Base-by-base conservation (phyloP, 1,284 basidiomycete genomes). In the Apiotrichum akiyoshidainum region DNA sequence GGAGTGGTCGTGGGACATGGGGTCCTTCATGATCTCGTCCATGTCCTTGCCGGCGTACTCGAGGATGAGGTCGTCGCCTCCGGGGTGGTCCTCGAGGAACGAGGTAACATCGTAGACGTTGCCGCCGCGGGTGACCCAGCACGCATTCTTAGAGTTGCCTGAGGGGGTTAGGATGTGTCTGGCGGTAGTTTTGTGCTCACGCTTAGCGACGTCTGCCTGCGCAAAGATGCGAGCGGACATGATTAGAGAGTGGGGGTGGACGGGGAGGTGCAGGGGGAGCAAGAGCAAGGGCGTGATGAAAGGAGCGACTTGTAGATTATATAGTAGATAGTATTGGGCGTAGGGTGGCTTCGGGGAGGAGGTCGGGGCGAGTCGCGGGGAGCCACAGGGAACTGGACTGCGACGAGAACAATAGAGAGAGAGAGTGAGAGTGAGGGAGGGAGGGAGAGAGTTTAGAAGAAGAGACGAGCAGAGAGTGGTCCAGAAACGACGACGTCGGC, bases 1-100 rank as follows among this genome's bases (percentile, higher is more conserved):
- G 2, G 92, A 94, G 77, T 99, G 96, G n/a, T 87, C 87, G 77
- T 99, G 96, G 70, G 90, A 86, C n/a, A 81, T 72, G 59, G 83
- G 80, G 77, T 96, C 88, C 69, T 84, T 84, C 95, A 99, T 98
- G 61, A 87, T 81, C 19, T 79, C 80, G 39, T 83, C 87, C 55
- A 98, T 83, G 73, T 97, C 92, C 77, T 86, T 85, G 39, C 92
- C 93, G 3, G 90, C 92, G 75, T 88, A 84, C 52, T 85, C 80
- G 17, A 81, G 57, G 58, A 83, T 68, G 55, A 82, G 72, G 63
- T 82, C 81, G 61, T 82, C 81, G 41, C 81, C 81, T 56, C 81
- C 78, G 21, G 78, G 78, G 61, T 82, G 81, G 67, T 82, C 81
- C 21, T 70, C 65, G 22, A 80, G 68, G 66, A 82, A 82, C 7